Evolutionary conservation across 768 basidiomycete genomes (phyloP), one percentile per base, ranked within the genome.

Genomic region (Gyrodon lividus): DNA sequence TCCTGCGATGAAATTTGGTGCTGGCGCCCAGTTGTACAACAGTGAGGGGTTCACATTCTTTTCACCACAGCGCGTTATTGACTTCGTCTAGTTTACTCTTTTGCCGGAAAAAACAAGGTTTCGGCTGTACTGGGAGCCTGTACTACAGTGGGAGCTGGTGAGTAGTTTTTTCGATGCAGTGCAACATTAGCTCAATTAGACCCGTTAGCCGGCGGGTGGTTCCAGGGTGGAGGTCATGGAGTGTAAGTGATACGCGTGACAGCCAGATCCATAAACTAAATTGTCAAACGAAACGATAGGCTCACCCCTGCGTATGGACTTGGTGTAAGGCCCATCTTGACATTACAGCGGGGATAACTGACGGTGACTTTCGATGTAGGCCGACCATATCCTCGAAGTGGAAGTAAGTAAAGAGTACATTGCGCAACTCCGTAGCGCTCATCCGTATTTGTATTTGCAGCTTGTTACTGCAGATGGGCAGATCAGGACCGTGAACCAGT

Each of bases 141-240:
- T 48, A 26, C 51, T 14, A 65, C 63, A 5, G 55, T 64, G 6
- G 63, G 63, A 35, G 60, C 43, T 24, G 51, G 60, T 47, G 14
- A 37, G 55, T 42, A 26, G 3, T 34, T 23, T n/a, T 19, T 6
- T 37, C 24, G n/a, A 17, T 8, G 8, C 33, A 3, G 14, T 17
- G 23, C 12, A 26, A 6, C 20, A 13, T 7, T 31, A 14, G 17
- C 8, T 45, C 6, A 50, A 28, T 24, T 28, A 12, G 10, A 5
- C 22, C 41, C 23, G 20, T 8, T 6, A 65, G 77, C 74, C 12
- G 80, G 77, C 26, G 79, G 81, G 10, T 82, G 71, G 70, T 45
- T 77, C 4, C 69, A 72, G 49, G 81, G 80, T 23, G 79, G 77
- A 8, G 79, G 80, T 5, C 75, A 79, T 47, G 70, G 75, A 42